Evolutionary conservation across 2,329 filamentous ascomycete species (phyloP).

Genomic region (Chaetomiaceae sp.): DNA sequence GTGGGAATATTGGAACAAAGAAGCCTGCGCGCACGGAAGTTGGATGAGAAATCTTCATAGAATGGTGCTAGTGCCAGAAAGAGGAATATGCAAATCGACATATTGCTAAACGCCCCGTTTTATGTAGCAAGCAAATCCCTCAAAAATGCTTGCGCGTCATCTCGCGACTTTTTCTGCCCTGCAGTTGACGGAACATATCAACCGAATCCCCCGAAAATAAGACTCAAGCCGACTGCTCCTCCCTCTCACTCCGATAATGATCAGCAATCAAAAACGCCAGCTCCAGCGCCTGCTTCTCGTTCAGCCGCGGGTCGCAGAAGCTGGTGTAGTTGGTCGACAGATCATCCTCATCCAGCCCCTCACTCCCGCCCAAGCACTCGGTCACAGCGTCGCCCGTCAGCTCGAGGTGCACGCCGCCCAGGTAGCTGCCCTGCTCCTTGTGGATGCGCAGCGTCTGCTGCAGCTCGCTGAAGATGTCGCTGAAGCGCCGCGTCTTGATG

Average conservation of each 20-base stretch:
- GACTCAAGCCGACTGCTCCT: slow-evolving; percentile 5
- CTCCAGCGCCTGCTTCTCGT: slow-evolving; percentile 97
- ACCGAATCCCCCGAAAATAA: not conserved
- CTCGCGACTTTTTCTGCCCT: not conserved
- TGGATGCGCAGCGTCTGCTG: slow-evolving; percentile 80
- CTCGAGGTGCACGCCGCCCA: slow-evolving; percentile 93
- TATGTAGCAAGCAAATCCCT: too few species aligned
- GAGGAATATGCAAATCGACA: too few species aligned
- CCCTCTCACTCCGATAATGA: slow-evolving; percentile 53
- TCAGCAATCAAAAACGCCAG: slow-evolving; percentile 90
- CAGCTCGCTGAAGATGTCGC: slow-evolving; percentile 83
- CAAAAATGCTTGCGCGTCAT: not conserved
- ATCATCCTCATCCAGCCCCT: slow-evolving; percentile 82
- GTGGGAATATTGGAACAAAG: too few species aligned
- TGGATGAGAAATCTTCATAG: too few species aligned
- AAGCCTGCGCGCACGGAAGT: too few species aligned
- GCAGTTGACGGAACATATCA: not conserved
- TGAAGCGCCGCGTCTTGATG: slow-evolving; percentile 90
- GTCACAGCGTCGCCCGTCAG: slow-evolving; percentile 94
- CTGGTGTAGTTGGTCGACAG: slow-evolving; percentile 88
- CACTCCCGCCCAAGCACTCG: slow-evolving; percentile 89
- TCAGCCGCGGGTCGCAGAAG: slow-evolving; percentile 91
- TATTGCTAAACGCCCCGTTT: too few species aligned
- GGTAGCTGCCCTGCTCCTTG: slow-evolving; percentile 73
- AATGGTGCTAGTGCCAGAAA: too few species aligned